Conservation (phyloP, 1,284 basidiomycete species). For the Ceratobasidium papillatum region DNA sequence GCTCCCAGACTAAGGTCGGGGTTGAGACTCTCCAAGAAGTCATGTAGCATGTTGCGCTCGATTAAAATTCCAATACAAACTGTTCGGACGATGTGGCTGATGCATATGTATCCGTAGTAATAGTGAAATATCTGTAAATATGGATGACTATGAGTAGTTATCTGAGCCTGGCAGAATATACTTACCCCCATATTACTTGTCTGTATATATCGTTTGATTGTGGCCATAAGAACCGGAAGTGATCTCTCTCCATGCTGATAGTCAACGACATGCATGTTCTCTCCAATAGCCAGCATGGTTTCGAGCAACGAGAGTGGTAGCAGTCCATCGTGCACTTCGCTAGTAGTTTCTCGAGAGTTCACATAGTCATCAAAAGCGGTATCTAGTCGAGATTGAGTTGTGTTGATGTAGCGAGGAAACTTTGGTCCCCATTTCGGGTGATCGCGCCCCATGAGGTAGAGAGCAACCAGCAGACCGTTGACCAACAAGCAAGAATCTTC, state of each 20-base stretch:
- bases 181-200: neutral
- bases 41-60: neutral
- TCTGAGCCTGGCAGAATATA: no score
- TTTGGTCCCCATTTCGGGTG: conserved; percentile 28
- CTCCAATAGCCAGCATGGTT: conserved; percentile 23
- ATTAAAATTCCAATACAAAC: neutral
- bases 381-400: neutral
- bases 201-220: conserved; percentile 4
- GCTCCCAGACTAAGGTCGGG: neutral
- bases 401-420: neutral
- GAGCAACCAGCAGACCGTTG: no score
- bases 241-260: conserved; percentile 2
- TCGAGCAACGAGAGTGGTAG: conserved; percentile 15
- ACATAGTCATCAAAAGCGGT: conserved; percentile 16
- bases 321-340: neutral
- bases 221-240: neutral
- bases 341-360: neutral
- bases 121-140: neutral
- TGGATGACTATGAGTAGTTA: no score
- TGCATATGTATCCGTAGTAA: conserved; percentile 12
- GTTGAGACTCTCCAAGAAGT: neutral
- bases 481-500: no score
- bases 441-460: no score
- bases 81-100: neutral
- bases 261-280: conserved; percentile 20